These are phyloP conservation scores for Panellus pusillus DNA, from an alignment of 768 basidiomycete species.

Conservation along the genomic window DNA sequence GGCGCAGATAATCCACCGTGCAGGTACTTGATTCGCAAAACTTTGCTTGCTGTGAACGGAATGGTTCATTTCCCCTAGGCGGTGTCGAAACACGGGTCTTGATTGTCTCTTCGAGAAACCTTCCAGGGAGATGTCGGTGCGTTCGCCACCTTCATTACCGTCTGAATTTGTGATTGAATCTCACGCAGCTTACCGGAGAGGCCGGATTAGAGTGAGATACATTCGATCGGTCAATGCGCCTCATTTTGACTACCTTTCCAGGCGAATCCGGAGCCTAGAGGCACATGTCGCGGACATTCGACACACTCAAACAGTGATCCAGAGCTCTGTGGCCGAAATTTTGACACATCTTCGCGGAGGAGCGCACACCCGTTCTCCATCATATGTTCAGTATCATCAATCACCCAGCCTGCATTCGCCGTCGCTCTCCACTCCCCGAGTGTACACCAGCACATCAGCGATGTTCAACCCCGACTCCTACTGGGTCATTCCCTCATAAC, in stretches of 20 bases:
- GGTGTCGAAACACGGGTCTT: constrained; percentile 85
- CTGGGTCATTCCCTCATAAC: constrained; percentile 32
- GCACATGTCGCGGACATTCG: constrained; percentile 82
- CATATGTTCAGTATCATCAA: constrained; percentile 56
- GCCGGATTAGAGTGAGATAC: constrained; percentile 80
- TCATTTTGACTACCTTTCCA: constrained; percentile 33
- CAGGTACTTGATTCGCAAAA: constrained; percentile 33
- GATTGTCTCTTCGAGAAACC: constrained; percentile 97
- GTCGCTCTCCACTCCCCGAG: constrained; percentile 51
- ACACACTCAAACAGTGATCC: constrained; percentile 70
- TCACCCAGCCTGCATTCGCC: constrained; percentile 70
- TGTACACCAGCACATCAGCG: constrained; percentile 39
- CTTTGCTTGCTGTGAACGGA: background rate
- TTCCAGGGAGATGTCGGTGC: constrained; percentile 68
- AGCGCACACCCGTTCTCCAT: constrained; percentile 60
- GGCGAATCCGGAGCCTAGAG: constrained; percentile 90
- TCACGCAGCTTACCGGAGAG: constrained; percentile 64
- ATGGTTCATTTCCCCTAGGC: constrained; percentile 22
- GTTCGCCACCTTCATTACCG: no score
- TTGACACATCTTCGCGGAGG: constrained; percentile 72
- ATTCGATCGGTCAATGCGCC: constrained; percentile 1
- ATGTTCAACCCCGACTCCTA: constrained; percentile 42
- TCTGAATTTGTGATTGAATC: no score
- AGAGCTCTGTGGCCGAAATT: constrained; percentile 78
- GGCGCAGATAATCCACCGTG: constrained; percentile 98